These are phyloP conservation scores for Termitomyces titanicus DNA, from an alignment of 768 basidiomycete genomes.

Conservation along the genomic window DNA sequence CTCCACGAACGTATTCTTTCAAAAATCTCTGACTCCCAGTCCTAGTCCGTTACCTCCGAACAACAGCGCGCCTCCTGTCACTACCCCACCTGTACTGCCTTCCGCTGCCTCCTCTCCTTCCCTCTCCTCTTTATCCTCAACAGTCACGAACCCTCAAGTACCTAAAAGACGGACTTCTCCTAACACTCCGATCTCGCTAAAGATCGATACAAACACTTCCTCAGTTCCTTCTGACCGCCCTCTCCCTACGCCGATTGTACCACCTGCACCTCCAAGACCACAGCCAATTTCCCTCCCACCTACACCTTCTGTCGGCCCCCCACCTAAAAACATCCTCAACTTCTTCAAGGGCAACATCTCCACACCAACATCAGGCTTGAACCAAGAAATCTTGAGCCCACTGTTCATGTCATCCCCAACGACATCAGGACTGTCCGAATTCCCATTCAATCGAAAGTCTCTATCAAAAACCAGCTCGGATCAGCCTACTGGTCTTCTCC, in stretches of 20 bases:
- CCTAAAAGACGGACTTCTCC: constrained; percentile 15
- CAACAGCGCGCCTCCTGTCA: constrained; percentile 8
- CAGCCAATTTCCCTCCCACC: constrained; percentile 45
- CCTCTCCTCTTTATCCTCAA: constrained; percentile 1
- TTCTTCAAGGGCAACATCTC: constrained; percentile 28
- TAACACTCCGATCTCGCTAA: constrained; percentile 18
- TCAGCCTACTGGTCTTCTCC: constrained; percentile 8
- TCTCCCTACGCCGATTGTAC: constrained; percentile 22
- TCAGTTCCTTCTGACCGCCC: neutral
- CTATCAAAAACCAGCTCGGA: neutral
- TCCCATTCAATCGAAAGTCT: neutral
- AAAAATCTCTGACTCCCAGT: constrained; percentile 14
- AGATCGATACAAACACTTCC: constrained; percentile 20
- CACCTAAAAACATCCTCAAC: constrained; percentile 28
- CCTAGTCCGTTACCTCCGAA: constrained; percentile 11
- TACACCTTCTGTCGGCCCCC: constrained; percentile 34
- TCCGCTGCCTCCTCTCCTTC: constrained; percentile 3
- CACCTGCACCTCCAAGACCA: constrained; percentile 35
- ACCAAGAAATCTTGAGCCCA: constrained; percentile 41
- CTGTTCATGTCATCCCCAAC: constrained; percentile 34
- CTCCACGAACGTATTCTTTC: neutral
- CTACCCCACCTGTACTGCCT: constrained; percentile 13
- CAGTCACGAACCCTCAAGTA: constrained; percentile 4
- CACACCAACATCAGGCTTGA: constrained; percentile 18
- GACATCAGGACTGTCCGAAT: constrained; percentile 16